A percentile compares a stretch with the other conserved stretches of the same genome.
These are phyloP conservation scores for Penicillium crystallinum DNA, from an alignment of 495 filamentous ascomycete species.

Conservation along the genomic window DNA sequence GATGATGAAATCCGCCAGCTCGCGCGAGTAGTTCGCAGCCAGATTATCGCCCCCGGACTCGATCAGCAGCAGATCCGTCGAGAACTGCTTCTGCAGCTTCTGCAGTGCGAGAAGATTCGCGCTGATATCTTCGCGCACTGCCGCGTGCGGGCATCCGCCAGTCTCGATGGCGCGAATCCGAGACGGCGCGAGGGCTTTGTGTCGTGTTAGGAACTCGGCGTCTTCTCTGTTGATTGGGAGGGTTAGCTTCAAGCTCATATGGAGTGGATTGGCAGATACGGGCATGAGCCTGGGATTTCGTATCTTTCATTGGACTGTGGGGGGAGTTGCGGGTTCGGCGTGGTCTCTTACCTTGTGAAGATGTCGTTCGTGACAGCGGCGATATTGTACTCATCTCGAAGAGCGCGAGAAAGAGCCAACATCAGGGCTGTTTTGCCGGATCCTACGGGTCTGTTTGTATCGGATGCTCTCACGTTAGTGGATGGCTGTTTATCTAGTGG, in stretches of 20 bases:
- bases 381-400: conserved; percentile 73
- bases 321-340: background rate
- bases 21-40: conserved; percentile 89
- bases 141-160: conserved; percentile 94
- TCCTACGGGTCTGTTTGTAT: conserved; percentile 70
- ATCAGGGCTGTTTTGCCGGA: conserved; percentile 97
- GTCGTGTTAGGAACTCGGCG: conserved; percentile 87
- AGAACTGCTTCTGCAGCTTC: conserved; percentile 71
- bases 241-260: background rate
- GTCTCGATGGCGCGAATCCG: conserved; percentile 97
- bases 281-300: too few relatives aligned
- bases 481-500: background rate
- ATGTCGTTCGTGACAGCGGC: conserved; percentile 99
- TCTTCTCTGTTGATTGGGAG: conserved; percentile 60
- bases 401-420: conserved; percentile 76
- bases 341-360: conserved; percentile 63
- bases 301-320: background rate
- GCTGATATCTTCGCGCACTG: conserved; percentile 93
- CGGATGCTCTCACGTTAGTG: background rate
- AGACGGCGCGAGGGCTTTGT: conserved; percentile 71
- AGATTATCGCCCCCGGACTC: conserved; percentile 95
- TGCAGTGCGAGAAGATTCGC: conserved; percentile 91
- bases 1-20: conserved; percentile 94
- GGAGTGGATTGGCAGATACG: too few relatives aligned
- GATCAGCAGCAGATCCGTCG: conserved; percentile 75